Percentiles rank a stretch among this genome's conserved stretches.
These are phyloP conservation scores for Backusella westeae DNA, from an alignment of 192 early-diverging fungal species.

Conservation along the genomic window DNA sequence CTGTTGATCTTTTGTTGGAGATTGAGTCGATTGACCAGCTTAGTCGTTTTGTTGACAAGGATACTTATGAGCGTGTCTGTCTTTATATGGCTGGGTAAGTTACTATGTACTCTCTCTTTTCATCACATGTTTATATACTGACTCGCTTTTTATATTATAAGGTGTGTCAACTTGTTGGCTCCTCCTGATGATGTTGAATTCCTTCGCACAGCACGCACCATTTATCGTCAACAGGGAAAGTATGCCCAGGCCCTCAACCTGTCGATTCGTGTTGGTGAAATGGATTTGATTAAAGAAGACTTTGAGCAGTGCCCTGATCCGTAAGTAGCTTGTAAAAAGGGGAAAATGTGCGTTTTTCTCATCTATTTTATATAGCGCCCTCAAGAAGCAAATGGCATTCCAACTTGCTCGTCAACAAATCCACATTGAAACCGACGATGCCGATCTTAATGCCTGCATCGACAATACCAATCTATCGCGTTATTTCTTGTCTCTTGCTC, in stretches of 20 bases:
- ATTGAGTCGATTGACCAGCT: conserved; percentile 82
- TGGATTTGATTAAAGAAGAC: conserved; percentile 80
- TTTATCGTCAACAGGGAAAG: conserved; percentile 84
- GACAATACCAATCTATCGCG: conserved; percentile 87
- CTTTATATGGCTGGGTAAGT: conserved; percentile 86
- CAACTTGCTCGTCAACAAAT: conserved; percentile 90
- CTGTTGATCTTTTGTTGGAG: conserved; percentile 93
- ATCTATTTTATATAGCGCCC: conserved; percentile 39
- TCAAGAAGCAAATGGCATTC: conserved; percentile 96
- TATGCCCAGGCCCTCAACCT: conserved; percentile 83
- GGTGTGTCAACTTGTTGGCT: conserved; percentile 90
- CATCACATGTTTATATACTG: neutral
- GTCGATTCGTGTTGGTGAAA: conserved; percentile 82
- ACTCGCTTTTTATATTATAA: conserved; percentile 10
- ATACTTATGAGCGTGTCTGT: conserved; percentile 93
- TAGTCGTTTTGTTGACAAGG: conserved; percentile 83
- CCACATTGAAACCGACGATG: conserved; percentile 81
- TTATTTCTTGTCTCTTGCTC: conserved; percentile 84
- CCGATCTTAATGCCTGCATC: conserved; percentile 83
- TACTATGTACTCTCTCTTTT: neutral
- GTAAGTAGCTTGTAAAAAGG: conserved; percentile 30
- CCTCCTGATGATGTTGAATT: conserved; percentile 87
- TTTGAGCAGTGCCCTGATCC: conserved; percentile 82
- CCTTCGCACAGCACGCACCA: conserved; percentile 82
- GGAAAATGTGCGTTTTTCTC: neutral